Percentiles rank a stretch among this genome's conserved stretches.
Conservation (phyloP, 305 asterid species). For the Ilex paraguariensis region DNA sequence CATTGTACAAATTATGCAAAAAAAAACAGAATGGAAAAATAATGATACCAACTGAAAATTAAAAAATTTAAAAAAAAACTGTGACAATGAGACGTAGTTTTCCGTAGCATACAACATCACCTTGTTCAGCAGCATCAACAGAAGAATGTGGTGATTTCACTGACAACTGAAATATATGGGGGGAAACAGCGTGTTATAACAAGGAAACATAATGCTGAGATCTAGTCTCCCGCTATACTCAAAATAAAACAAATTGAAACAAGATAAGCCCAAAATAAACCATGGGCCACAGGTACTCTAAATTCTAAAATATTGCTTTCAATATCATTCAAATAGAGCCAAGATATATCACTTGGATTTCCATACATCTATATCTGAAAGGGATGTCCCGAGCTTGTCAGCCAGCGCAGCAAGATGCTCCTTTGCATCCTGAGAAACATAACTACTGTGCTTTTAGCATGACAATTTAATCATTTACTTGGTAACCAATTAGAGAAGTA, state of each 20-base stretch:
- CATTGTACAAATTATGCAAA: too few species aligned
- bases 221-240: background rate
- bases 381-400: conserved; percentile 92
- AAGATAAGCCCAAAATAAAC: too few species aligned
- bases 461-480: background rate
- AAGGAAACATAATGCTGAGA: conserved; percentile 4
- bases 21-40: conserved; percentile 5
- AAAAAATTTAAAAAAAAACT: conserved; percentile 10
- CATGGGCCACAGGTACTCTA: background rate
- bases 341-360: conserved; percentile 11
- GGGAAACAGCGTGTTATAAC: conserved; percentile 15
- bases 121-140: conserved; percentile 85
- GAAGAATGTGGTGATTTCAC: conserved; percentile 52
- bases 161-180: conserved; percentile 60
- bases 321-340: background rate
- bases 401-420: conserved; percentile 98
- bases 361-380: conserved; percentile 89
- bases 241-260: background rate
- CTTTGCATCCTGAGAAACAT: conserved; percentile 82
- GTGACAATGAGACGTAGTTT: conserved; percentile 18
- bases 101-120: conserved; percentile 46
- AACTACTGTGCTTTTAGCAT: conserved; percentile 15
- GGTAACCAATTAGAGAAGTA: too few species aligned
- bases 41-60: conserved; percentile 27
- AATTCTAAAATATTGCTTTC: conserved; percentile 2